Percentiles rank a stretch among this genome's conserved stretches.
phyloP scores from a whole-genome alignment of 768 basidiomycete genomes.

The Termitomyces sp. region DNA sequence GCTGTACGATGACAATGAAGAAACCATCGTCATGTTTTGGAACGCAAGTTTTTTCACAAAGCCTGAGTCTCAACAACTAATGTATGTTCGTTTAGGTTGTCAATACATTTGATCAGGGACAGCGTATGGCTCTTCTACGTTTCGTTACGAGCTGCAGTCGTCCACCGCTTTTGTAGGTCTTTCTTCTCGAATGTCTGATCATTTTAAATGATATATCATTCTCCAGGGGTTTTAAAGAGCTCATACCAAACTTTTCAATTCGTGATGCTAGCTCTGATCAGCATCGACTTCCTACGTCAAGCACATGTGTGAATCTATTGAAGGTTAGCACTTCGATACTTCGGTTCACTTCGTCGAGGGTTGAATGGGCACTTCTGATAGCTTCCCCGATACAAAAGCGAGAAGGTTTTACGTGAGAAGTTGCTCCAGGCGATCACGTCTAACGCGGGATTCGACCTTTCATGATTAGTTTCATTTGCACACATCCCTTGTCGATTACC shows the following conservation, averaged over 20 bases:
- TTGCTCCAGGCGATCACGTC: conserved; percentile 82
- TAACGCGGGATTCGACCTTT: conserved; percentile 90
- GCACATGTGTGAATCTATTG: conserved; percentile 89
- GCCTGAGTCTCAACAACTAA: neutral
- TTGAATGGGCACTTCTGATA: conserved; percentile 18
- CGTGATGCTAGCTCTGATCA: conserved; percentile 75
- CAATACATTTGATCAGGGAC: conserved; percentile 71
- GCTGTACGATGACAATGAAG: conserved; percentile 61
- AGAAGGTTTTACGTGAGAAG: conserved; percentile 63
- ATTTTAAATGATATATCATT: neutral
- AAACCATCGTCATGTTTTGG: conserved; percentile 81
- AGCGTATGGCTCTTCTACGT: conserved; percentile 70
- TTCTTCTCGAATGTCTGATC: neutral
- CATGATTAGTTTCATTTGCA: conserved; percentile 18
- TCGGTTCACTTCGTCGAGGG: neutral
- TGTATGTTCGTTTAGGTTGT: conserved; percentile 48
- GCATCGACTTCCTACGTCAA: conserved; percentile 63
- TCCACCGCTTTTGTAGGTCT: conserved; percentile 74
- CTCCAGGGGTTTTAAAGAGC: conserved; percentile 74
- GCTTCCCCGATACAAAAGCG: conserved; percentile 68
- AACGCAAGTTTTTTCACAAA: conserved; percentile 39
- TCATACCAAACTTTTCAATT: conserved; percentile 85
- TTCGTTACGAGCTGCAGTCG: conserved; percentile 94
- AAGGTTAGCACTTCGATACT: conserved; percentile 45
- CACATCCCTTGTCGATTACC: neutral